Evolutionary conservation across 371 early-diverging fungal species (phyloP).

Genomic region (Batkoa obscura): DNA sequence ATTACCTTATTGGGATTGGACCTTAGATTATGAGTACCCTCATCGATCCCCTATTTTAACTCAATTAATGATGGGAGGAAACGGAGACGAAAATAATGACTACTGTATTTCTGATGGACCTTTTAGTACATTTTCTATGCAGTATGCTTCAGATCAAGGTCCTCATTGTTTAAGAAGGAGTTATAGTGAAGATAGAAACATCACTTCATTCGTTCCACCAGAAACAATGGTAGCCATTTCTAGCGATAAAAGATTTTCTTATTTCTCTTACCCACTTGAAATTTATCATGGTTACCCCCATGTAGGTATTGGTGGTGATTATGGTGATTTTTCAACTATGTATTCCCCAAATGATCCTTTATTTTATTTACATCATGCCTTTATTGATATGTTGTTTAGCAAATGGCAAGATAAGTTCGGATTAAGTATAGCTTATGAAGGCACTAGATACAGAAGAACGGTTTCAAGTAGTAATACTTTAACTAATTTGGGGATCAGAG

Average conservation of each 20-base stretch:
- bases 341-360: conserved; percentile 4
- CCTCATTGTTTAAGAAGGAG: not conserved
- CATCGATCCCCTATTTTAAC: not conserved
- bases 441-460: not conserved
- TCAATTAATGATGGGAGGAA: not conserved
- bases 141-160: not conserved
- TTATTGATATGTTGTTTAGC: not conserved
- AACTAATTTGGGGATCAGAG: too few species aligned
- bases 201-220: not conserved
- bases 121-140: not conserved
- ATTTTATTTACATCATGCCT: conserved; percentile 7
- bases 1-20: conserved; percentile 7
- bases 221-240: not conserved
- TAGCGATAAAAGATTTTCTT: not conserved
- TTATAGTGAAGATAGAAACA: not conserved
- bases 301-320: not conserved
- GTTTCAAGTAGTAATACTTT: not conserved
- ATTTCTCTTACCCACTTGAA: not conserved
- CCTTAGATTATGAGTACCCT: not conserved
- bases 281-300: not conserved
- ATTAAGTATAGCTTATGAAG: not conserved
- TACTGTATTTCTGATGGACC: not conserved
- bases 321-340: not conserved
- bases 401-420: not conserved
- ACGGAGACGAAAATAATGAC: not conserved